These are phyloP conservation scores for Nyctanthes arbortristis DNA, from an alignment of 257 asterid species.

Conservation along the genomic window DNA sequence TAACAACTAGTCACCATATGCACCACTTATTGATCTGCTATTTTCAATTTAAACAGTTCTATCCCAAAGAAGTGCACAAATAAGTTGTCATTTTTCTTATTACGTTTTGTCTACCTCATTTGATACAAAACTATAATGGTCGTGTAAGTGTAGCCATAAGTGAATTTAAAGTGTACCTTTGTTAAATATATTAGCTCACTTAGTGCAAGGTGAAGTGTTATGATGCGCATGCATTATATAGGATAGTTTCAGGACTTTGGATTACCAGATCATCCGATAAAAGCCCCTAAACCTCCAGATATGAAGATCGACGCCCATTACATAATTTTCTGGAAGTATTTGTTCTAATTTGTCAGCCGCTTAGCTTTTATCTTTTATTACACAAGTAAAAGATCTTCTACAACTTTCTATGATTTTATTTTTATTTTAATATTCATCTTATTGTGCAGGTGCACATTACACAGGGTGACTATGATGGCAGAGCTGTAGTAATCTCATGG, in stretches of 20 bases:
- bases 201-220: constrained; percentile 4
- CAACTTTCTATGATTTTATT: background rate
- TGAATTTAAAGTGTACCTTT: constrained; percentile 1
- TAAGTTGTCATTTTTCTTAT: background rate
- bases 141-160: background rate
- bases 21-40: too few relatives aligned
- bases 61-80: too few relatives aligned
- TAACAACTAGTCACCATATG: too few relatives aligned
- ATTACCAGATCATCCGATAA: background rate
- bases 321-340: background rate
- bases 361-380: background rate
- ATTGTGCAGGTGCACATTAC: constrained; percentile 82
- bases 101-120: background rate
- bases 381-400: background rate
- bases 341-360: background rate
- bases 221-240: background rate
- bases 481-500: constrained; percentile 89
- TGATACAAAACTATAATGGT: background rate
- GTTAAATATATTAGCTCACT: background rate
- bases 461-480: constrained; percentile 97
- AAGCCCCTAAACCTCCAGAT: constrained; percentile 11
- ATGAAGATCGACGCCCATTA: constrained; percentile 1
- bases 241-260: background rate
- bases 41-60: too few relatives aligned
- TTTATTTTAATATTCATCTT: background rate